phyloP scores from a whole-genome alignment of 345 rosid genomes.

The Citrus maxima region DNA sequence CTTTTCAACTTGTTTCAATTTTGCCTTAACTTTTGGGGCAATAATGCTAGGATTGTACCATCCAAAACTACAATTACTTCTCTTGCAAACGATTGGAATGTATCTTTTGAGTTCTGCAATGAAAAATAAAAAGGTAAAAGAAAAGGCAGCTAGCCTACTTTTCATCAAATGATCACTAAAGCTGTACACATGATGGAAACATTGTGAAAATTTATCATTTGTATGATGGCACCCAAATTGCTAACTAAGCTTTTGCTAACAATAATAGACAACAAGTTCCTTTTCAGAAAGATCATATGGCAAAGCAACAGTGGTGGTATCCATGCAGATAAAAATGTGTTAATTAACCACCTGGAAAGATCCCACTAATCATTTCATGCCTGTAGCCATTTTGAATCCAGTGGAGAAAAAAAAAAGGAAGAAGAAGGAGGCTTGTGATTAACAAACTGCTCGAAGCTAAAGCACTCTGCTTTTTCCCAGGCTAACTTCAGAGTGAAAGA shows the following conservation, averaged over 20 bases:
- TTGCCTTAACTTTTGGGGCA: background rate
- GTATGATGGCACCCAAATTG: constrained; percentile 7
- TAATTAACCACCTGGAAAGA: constrained; percentile 5
- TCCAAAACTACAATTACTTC: background rate
- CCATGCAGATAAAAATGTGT: constrained; percentile 4
- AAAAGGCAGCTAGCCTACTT: background rate
- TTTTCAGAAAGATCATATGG: background rate
- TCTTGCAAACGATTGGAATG: background rate
- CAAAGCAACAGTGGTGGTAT: background rate
- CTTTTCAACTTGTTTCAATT: background rate
- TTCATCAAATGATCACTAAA: constrained; percentile 7
- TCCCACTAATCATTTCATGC: constrained; percentile 1
- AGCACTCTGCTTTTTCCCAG: constrained; percentile 9
- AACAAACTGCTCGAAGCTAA: constrained; percentile 1
- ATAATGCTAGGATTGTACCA: background rate
- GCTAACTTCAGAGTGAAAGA: constrained; percentile 4
- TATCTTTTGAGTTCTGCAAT: background rate
- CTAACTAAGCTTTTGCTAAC: background rate
- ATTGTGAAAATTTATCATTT: background rate
- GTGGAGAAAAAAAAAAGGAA: background rate
- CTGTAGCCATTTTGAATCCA: constrained; percentile 4
- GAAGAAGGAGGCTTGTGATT: background rate
- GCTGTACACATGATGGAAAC: background rate
- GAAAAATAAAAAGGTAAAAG: background rate
- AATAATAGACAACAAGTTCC: background rate